Evolutionary conservation across 495 filamentous ascomycete genomes (phyloP).

Genomic region (Podospora pseudoanserina): DNA sequence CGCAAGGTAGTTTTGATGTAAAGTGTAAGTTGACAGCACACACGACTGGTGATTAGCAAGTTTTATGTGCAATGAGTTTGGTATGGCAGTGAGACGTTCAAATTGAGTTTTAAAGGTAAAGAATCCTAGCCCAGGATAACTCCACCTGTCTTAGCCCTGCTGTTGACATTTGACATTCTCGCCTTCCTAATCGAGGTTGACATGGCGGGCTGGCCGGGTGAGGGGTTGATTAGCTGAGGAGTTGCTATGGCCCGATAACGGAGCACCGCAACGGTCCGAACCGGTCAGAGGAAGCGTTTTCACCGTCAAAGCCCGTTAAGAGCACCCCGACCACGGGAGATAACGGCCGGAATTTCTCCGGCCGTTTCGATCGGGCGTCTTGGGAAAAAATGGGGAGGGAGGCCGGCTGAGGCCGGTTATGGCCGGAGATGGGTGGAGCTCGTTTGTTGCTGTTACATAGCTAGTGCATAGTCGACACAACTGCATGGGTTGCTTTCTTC

Average conservation of each 20-base stretch:
- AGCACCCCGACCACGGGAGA: conserved; percentile 7
- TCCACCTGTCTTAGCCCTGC: not conserved
- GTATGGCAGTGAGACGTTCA: not conserved
- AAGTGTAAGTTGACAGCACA: not conserved
- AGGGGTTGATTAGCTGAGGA: not conserved
- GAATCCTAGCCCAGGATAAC: not conserved
- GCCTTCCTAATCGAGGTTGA: not conserved
- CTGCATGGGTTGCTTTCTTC: conserved; percentile 7
- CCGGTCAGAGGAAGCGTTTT: not conserved
- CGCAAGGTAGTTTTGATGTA: not conserved
- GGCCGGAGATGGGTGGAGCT: conserved; percentile 33
- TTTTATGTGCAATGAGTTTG: not conserved
- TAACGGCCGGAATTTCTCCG: conserved; percentile 35
- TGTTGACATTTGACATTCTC: not conserved
- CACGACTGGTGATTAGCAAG: not conserved
- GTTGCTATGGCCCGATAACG: conserved; percentile 11
- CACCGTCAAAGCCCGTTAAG: not conserved
- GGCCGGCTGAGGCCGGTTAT: conserved; percentile 36
- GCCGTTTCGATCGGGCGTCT: conserved; percentile 21
- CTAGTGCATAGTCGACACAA: conserved; percentile 3
- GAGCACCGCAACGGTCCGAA: conserved; percentile 7
- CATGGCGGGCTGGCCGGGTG: not conserved
- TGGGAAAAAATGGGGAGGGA: not conserved
- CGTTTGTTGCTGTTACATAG: conserved; percentile 24
- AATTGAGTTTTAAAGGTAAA: not conserved